These are phyloP conservation scores for Boletus huronensis DNA, from an alignment of 768 basidiomycete genomes.

Conservation along the genomic window DNA sequence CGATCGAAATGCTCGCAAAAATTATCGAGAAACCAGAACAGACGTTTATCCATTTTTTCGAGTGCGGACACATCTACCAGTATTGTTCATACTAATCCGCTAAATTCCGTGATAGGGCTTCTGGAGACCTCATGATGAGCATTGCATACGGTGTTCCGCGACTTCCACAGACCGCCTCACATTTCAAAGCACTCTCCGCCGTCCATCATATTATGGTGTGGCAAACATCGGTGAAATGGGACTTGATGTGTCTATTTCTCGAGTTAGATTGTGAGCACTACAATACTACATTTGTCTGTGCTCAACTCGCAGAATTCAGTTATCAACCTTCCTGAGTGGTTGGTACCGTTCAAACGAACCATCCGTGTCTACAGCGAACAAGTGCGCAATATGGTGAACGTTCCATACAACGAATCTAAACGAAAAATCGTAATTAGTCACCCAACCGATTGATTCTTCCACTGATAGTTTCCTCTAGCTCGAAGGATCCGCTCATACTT, in stretches of 20 bases:
- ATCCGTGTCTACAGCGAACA: not conserved
- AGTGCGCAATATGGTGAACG: constrained; percentile 3
- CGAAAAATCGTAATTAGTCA: not conserved
- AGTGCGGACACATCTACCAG: not conserved
- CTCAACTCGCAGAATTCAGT: not conserved
- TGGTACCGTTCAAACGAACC: constrained; percentile 4
- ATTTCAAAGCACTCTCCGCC: not conserved
- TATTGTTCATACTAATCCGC: not conserved
- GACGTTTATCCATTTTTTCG: constrained; percentile 1
- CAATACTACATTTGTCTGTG: too few relatives aligned
- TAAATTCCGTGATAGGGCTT: not conserved
- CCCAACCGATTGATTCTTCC: not conserved
- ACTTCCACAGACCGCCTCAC: not conserved
- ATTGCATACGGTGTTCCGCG: constrained; percentile 3
- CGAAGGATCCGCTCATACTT: not conserved
- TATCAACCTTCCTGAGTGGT: not conserved
- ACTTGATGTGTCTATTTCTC: constrained; percentile 4
- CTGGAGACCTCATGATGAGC: constrained; percentile 6
- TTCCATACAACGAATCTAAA: constrained; percentile 1
- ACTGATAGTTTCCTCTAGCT: not conserved
- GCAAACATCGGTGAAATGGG: constrained; percentile 6
- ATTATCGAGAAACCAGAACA: constrained; percentile 1
- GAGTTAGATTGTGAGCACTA: not conserved
- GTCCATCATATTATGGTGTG: constrained; percentile 2
- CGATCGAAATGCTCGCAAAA: constrained; percentile 2